Evolutionary conservation across 2,329 filamentous ascomycete genomes (phyloP), one percentile per base, ranked within the genome.

Genomic region (Nothopassalora personata): DNA sequence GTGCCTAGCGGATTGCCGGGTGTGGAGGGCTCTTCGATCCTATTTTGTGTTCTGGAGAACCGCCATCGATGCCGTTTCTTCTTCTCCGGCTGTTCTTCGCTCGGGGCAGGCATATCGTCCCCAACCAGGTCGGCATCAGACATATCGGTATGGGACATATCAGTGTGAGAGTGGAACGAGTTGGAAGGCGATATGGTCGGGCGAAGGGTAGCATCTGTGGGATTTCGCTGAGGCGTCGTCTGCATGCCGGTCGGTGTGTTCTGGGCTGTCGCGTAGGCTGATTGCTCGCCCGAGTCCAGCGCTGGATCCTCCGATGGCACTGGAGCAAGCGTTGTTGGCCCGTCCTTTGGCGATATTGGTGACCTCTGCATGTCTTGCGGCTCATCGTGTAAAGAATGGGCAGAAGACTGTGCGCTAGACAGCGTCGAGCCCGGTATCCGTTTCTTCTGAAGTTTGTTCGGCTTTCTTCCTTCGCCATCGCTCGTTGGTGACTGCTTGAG

Each of bases 391-490:
- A 74, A 63, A 30, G 92, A 97, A 15, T 89, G 84, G 6, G 84
- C 88, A 15, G 94, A 97, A 70, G 92, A 97, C 64, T 96, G 91
- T 0, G 93, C 92, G 71, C 93, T 97, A 19, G 87, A 87, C 66
- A 91, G 92, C 23, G 88, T 76, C 69, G 89, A 90, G 46, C 86
- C 87, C 0, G 89, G 87, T 57, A 89, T 79, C n/a, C 86, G 82
- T 74, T 90, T 96, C 79, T 97, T 97, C 73, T 88, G 89, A 54
- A 99, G 78, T 74, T 97, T 96, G 70, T 96, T 97, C 0, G 91
- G 90, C 71, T 87, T 88, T 49, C 89, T 84, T 6, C 70, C 71
- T 11, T 78, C 73, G 8, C 70, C 70, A n/a, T 78, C 74, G 28
- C 77, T 80, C 13, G 81, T 81, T 0, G 87, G 85, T 2, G 88